A percentile compares a stretch with the other conserved stretches of the same genome.
phyloP scores from a whole-genome alignment of 2,329 filamentous ascomycete species.

The Trichoderma sp. region DNA sequence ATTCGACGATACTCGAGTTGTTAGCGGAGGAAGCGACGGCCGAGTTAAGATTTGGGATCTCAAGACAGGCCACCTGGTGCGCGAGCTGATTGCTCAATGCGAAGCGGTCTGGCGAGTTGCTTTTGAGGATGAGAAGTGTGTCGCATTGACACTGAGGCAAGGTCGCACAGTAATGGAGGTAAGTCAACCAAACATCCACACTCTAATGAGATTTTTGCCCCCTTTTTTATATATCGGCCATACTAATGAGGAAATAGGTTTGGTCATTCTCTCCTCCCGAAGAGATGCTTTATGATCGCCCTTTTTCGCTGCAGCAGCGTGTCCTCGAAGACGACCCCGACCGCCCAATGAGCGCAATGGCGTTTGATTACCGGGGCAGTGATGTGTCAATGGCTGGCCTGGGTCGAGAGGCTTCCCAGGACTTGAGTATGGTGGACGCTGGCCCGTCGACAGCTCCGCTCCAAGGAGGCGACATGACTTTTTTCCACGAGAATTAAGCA shows the following conservation, averaged over 20 bases:
- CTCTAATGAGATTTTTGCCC: neutral
- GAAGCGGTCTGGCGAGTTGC: constrained; percentile 98
- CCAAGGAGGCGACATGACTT: constrained; percentile 51
- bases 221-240: neutral
- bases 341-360: constrained; percentile 57
- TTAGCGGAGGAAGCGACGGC: constrained; percentile 96
- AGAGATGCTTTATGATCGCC: constrained; percentile 61
- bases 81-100: constrained; percentile 87
- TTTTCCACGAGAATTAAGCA: constrained; percentile 54
- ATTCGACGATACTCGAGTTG: constrained; percentile 93
- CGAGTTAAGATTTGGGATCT: constrained; percentile 98
- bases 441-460: constrained; percentile 60
- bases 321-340: constrained; percentile 51
- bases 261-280: constrained; percentile 94
- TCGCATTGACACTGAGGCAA: constrained; percentile 86
- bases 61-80: constrained; percentile 85
- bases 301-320: constrained; percentile 54
- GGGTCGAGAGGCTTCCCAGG: constrained; percentile 47
- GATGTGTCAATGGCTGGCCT: constrained; percentile 38
- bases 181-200: constrained; percentile 41
- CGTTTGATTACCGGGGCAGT: constrained; percentile 48
- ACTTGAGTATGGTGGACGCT: constrained; percentile 61
- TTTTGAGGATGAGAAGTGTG: constrained; percentile 97
- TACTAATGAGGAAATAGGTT: constrained; percentile 60
- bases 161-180: constrained; percentile 97